These are phyloP conservation scores for Macrolepiota albuminosa DNA, from an alignment of 768 basidiomycete genomes.

Conservation along the genomic window DNA sequence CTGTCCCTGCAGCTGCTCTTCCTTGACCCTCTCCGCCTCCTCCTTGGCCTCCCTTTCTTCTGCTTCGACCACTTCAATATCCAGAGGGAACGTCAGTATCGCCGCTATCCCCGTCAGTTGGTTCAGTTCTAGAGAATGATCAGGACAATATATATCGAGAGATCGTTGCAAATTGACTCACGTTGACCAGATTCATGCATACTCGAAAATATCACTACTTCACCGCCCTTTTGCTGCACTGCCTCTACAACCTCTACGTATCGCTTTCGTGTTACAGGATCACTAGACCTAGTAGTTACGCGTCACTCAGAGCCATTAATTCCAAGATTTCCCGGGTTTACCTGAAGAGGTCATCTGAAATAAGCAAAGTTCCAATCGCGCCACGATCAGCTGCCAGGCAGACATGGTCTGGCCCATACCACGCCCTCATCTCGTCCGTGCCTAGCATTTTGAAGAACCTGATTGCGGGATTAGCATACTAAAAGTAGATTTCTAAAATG, in stretches of 20 bases:
- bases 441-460: constrained; percentile 99
- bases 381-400: constrained; percentile 87
- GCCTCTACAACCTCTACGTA: constrained; percentile 88
- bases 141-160: background rate
- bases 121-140: constrained; percentile 69
- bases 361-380: constrained; percentile 89
- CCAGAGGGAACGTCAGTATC: constrained; percentile 92
- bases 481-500: background rate
- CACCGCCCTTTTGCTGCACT: constrained; percentile 83
- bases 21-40: constrained; percentile 51
- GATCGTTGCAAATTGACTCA: constrained; percentile 33
- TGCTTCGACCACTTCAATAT: constrained; percentile 91
- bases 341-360: constrained; percentile 95
- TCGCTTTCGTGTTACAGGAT: constrained; percentile 70
- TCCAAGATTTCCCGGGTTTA: constrained; percentile 23
- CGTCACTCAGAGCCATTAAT: background rate
- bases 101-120: constrained; percentile 94
- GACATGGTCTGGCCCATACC: constrained; percentile 98
- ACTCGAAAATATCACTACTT: constrained; percentile 95
- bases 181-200: constrained; percentile 99
- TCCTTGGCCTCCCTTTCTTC: constrained; percentile 82
- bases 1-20: constrained; percentile 13
- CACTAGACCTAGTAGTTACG: constrained; percentile 57
- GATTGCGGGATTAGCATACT: constrained; percentile 2
- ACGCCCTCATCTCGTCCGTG: constrained; percentile 90